Evolutionary conservation across 1,284 basidiomycete genomes (phyloP).

Genomic region (Kwoniella shivajii): DNA sequence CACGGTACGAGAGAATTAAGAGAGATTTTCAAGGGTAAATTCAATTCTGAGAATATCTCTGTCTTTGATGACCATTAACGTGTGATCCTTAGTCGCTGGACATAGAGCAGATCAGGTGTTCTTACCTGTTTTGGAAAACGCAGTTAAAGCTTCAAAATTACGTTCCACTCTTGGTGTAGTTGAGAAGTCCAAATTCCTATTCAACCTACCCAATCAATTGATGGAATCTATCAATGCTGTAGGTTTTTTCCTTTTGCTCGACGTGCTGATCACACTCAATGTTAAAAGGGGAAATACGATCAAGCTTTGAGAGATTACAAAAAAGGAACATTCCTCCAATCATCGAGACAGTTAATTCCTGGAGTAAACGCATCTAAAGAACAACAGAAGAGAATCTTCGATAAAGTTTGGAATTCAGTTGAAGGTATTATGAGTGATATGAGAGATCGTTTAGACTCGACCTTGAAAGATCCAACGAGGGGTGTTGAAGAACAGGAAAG

Average conservation of each 20-base stretch:
- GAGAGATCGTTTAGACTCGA: slow-evolving; percentile 72
- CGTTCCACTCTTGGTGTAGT: slow-evolving; percentile 92
- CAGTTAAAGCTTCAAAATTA: slow-evolving; percentile 90
- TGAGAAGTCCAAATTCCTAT: slow-evolving; percentile 96
- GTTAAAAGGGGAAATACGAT: slow-evolving; percentile 80
- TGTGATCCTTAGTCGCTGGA: slow-evolving; percentile 60
- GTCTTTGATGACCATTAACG: no score
- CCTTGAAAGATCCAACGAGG: slow-evolving; percentile 75
- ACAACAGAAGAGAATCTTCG: slow-evolving; percentile 87
- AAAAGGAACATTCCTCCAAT: slow-evolving; percentile 89
- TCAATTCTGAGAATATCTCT: background rate
- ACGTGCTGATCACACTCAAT: background rate
- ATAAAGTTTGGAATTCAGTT: slow-evolving; percentile 94
- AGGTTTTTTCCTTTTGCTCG: slow-evolving; percentile 44
- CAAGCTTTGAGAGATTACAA: slow-evolving; percentile 94
- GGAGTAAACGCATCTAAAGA: slow-evolving; percentile 58
- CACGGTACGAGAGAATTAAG: slow-evolving; percentile 80
- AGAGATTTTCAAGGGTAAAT: slow-evolving; percentile 78
- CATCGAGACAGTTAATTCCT: slow-evolving; percentile 76
- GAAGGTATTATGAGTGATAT: slow-evolving; percentile 95
- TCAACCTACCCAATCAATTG: slow-evolving; percentile 93
- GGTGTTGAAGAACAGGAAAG: slow-evolving; percentile 94
- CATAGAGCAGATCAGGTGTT: slow-evolving; percentile 95
- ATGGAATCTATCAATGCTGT: slow-evolving; percentile 86
- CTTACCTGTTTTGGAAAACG: slow-evolving; percentile 92